A percentile compares a stretch with the other conserved stretches of the same genome.
Conservation (phyloP, 345 rosid species). For the Reutealis trisperma region DNA sequence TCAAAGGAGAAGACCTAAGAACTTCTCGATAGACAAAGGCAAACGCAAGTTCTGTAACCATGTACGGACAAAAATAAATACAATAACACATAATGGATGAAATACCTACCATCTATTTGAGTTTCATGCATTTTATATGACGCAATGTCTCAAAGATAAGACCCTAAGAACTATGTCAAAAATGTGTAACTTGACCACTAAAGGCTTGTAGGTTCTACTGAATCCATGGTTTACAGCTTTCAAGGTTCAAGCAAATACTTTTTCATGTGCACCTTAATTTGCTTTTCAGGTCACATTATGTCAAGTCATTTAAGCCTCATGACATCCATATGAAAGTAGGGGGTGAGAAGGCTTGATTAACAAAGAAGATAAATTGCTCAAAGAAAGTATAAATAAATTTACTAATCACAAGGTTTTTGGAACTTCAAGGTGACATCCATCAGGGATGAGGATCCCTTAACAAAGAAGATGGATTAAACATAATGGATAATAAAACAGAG, state of each 20-base stretch:
- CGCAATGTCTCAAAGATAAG: not conserved
- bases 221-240: not conserved
- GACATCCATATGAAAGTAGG: not conserved
- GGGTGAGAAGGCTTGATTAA: not conserved
- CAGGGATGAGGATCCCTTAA: not conserved
- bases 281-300: not conserved
- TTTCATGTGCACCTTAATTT: not conserved
- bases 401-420: not conserved
- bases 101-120: not conserved
- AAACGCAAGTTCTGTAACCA: conserved; percentile 67
- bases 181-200: not conserved
- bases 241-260: not conserved
- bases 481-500: not conserved
- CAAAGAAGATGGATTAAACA: not conserved
- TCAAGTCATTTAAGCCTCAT: not conserved
- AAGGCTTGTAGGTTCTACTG: not conserved
- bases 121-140: not conserved
- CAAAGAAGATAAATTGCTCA: not conserved
- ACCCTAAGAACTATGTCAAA: not conserved
- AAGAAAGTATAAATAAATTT: not conserved
- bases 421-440: not conserved
- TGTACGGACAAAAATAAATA: not conserved
- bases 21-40: conserved; percentile 90
- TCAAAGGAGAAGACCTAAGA: conserved; percentile 25
- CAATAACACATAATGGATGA: not conserved